phyloP scores from a whole-genome alignment of 2,329 filamentous ascomycete species.

The Ophiostoma montium region DNA sequence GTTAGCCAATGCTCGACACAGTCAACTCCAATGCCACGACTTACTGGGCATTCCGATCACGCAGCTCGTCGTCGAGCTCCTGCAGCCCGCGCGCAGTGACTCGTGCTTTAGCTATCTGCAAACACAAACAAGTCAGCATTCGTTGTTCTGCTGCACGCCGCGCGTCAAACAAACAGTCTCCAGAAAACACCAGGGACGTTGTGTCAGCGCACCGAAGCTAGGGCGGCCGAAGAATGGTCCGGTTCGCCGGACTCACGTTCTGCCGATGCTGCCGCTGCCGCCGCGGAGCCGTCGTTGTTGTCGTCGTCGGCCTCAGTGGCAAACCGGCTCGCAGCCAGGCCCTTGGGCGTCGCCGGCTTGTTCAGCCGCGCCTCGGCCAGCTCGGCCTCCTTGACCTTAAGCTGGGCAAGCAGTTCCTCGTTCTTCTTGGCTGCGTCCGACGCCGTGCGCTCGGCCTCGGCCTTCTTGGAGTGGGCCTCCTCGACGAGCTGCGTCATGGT shows the following conservation, averaged over 20 bases:
- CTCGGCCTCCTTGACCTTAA: slow-evolving; percentile 51
- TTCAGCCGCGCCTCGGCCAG: slow-evolving; percentile 48
- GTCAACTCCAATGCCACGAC: too few relatives aligned
- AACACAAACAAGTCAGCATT: not conserved
- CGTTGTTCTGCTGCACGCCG: not conserved
- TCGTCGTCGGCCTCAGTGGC: slow-evolving; percentile 22
- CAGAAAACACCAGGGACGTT: slow-evolving; percentile 1
- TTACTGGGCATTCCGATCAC: slow-evolving; percentile 16
- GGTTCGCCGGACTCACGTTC: slow-evolving; percentile 45
- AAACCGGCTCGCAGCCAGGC: slow-evolving; percentile 40
- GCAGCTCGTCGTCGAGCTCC: slow-evolving; percentile 19
- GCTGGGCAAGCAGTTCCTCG: slow-evolving; percentile 37
- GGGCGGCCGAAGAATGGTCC: slow-evolving; percentile 49
- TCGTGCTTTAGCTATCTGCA: slow-evolving; percentile 21
- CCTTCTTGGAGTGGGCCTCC: slow-evolving; percentile 32
- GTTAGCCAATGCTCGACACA: not conserved
- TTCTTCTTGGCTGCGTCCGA: slow-evolving; percentile 40
- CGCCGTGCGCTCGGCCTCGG: slow-evolving; percentile 39
- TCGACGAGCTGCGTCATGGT: slow-evolving; percentile 46
- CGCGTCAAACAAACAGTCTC: slow-evolving; percentile 1
- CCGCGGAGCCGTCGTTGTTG: slow-evolving; percentile 15
- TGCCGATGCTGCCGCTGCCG: slow-evolving; percentile 22
- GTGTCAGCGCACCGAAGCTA: slow-evolving; percentile 46
- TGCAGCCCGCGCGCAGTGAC: slow-evolving; percentile 17
- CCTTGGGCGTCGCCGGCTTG: slow-evolving; percentile 33